phyloP scores from a whole-genome alignment of 139 green algal species.

The Diplosphaera chodatii region DNA sequence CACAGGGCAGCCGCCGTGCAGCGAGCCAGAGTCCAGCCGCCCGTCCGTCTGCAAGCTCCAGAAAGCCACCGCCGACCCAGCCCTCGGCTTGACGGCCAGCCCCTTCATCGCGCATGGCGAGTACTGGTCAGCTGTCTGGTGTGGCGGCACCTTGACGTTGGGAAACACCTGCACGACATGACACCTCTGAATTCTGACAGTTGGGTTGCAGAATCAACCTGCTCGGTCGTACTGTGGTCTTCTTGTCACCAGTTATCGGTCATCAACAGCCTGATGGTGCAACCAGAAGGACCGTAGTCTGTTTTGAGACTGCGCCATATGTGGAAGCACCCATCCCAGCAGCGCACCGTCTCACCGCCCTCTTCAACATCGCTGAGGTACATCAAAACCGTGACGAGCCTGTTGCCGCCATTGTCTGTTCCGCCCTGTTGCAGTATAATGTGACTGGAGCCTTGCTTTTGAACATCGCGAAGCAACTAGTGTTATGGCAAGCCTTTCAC shows the following conservation, averaged over 20 bases:
- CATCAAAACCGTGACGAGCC: constrained; percentile 70
- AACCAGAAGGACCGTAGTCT: too few species aligned
- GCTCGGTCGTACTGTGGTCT: too few species aligned
- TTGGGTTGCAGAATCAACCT: too few species aligned
- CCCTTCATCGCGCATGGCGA: constrained; percentile 48
- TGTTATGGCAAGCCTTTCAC: too few species aligned
- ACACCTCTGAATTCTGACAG: too few species aligned
- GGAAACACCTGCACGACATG: constrained; percentile 36
- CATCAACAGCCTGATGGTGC: too few species aligned
- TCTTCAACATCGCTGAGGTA: constrained; percentile 71
- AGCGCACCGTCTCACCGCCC: constrained; percentile 70
- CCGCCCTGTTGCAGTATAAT: too few species aligned
- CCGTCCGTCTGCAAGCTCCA: neutral
- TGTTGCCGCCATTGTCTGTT: constrained; percentile 57
- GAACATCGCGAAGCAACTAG: too few species aligned
- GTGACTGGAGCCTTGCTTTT: too few species aligned
- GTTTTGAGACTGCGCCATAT: too few species aligned
- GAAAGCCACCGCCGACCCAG: constrained; percentile 30
- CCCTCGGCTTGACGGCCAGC: constrained; percentile 48
- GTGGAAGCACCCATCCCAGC: too few species aligned
- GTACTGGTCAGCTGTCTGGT: constrained; percentile 34
- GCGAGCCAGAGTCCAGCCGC: constrained; percentile 9
- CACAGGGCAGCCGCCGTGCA: constrained; percentile 65
- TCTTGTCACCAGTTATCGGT: too few species aligned
- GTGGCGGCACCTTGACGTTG: constrained; percentile 47